Conservation (phyloP, 2,329 filamentous ascomycete genomes). For the Bretziella fagacearum region DNA sequence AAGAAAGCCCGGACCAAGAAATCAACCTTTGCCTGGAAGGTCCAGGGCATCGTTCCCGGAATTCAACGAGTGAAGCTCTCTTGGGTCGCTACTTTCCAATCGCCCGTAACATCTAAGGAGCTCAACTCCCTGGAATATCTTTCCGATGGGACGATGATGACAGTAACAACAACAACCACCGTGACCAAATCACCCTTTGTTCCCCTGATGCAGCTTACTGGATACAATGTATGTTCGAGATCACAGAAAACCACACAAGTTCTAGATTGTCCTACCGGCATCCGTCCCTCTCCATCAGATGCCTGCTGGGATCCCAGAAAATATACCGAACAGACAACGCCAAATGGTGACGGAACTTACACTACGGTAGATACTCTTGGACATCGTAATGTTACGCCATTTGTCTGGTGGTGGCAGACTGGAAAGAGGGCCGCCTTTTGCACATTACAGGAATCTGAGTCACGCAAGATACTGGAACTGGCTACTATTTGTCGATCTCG, state of each 20-base stretch:
- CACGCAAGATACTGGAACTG: not conserved
- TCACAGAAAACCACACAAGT: too few species aligned
- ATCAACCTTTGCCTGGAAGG: constrained; percentile 1
- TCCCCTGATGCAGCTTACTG: not conserved
- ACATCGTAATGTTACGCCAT: not conserved
- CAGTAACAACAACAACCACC: constrained; percentile 1
- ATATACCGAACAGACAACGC: not conserved
- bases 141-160: not conserved
- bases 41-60: constrained; percentile 1
- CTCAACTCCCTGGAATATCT: not conserved
- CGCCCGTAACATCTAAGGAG: not conserved
- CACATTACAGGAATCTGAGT: constrained; percentile 4
- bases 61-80: constrained; percentile 5
- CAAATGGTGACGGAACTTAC: not conserved
- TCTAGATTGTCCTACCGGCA: too few species aligned
- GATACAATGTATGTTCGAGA: not conserved
- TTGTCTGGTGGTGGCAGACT: constrained; percentile 11
- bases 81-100: constrained; percentile 11
- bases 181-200: not conserved
- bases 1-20: constrained; percentile 3
- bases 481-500: not conserved
- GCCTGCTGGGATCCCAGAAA: not conserved
- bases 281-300: too few species aligned
- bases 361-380: not conserved
- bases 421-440: constrained; percentile 5